phyloP scores from a whole-genome alignment of 345 rosid genomes.

The Citrus australasica region DNA sequence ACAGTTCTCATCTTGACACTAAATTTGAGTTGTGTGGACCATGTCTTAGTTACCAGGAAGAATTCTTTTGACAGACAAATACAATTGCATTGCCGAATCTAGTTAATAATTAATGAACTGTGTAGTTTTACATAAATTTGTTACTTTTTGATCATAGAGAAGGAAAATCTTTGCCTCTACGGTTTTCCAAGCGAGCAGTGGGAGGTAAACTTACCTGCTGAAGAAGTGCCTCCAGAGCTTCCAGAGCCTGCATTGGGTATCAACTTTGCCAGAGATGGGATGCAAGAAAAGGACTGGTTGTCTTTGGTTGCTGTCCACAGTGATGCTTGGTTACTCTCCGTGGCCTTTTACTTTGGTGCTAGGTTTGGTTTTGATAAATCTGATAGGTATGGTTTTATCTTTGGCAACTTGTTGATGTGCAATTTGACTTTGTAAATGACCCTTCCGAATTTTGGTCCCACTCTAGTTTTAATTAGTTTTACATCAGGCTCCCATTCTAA shows the following conservation, averaged over 20 bases:
- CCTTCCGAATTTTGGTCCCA: background rate
- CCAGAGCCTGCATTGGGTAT: conserved; percentile 63
- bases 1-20: background rate
- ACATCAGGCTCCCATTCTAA: background rate
- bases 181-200: conserved; percentile 55
- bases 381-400: conserved; percentile 39
- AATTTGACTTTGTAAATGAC: conserved; percentile 3
- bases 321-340: conserved; percentile 59
- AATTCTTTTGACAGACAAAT: background rate
- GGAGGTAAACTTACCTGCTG: conserved; percentile 64
- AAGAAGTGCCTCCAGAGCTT: conserved; percentile 66
- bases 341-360: conserved; percentile 57
- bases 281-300: conserved; percentile 64
- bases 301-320: conserved; percentile 58
- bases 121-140: background rate
- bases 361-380: conserved; percentile 54
- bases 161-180: conserved; percentile 57
- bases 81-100: background rate
- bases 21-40: background rate
- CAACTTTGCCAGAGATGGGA: conserved; percentile 63
- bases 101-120: background rate
- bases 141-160: conserved; percentile 26
- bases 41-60: background rate
- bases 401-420: background rate
- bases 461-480: background rate